Base-by-base conservation (phyloP, 148 eudicot species). In the Polygonum maritimum region DNA sequence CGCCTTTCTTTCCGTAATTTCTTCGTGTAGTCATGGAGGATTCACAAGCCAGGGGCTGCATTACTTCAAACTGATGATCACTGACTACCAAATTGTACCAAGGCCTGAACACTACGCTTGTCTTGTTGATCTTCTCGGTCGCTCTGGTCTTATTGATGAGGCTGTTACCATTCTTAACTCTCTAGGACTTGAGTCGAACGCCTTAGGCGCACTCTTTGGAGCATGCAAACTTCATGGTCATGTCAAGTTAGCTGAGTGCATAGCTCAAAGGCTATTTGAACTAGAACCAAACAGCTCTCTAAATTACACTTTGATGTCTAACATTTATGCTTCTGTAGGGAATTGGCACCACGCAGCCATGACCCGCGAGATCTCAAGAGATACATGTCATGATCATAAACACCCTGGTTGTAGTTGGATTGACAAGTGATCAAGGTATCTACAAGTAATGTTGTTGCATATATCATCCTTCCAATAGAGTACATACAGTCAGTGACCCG, bases 21-120 rank as follows among this genome's bases (percentile, higher is more conserved):
- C 95, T 80, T 89, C 95, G 3, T 90, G 97, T 72, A 82, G 84
- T 80, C 91, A 92, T 73, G 89, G 86, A 19, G 94, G 91, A 69
- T 79, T 81, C 21, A 76, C 89, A 65, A 76, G 65, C 15, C 85
- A 90, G 58, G 96, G 96, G 47, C 78, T 86, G 74, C 78, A 71
- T 52, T 92, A 80, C 76, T 92, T 90, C 63, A 79, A 76, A 21
- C 77, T 87, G 67, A 90, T 90, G 96, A 79, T 82, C 38, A 74
- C 76, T 41, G 77, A 44, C 60, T 86, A 84, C 78, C 70, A 83
- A 38, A 82, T 92, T 69, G 45, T 52, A 15, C 92, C 96, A 51
- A 67, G 78, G 58, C 76, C 86, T 7, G 96, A 92, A 55, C 98
- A 92, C 77, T 81, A 83, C 76, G 81, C 89, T 8, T 86, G 89